Conservation (phyloP, 495 filamentous ascomycete species). For the Penicillium antarcticum region DNA sequence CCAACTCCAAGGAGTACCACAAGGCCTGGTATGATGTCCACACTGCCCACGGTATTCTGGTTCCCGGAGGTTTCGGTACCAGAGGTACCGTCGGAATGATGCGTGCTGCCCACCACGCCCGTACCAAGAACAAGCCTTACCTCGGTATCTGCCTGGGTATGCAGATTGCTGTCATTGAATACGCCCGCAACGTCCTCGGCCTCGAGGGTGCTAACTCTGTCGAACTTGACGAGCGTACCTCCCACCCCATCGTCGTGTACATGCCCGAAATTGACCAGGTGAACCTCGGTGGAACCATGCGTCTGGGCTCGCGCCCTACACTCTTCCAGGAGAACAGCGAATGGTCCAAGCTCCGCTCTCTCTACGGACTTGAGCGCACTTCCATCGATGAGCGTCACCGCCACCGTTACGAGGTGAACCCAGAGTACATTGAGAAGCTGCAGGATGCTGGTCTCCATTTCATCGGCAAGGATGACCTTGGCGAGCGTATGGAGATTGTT, state of each 20-base stretch:
- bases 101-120: slow-evolving; percentile 74
- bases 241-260: slow-evolving; percentile 69
- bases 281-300: slow-evolving; percentile 87
- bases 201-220: slow-evolving; percentile 58
- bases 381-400: slow-evolving; percentile 49
- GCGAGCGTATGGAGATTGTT: slow-evolving; percentile 86
- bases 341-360: slow-evolving; percentile 70
- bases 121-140: slow-evolving; percentile 75
- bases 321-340: slow-evolving; percentile 74
- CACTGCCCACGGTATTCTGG: slow-evolving; percentile 60
- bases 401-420: slow-evolving; percentile 47
- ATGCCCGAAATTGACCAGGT: slow-evolving; percentile 85
- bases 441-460: slow-evolving; percentile 34
- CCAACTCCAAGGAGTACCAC: slow-evolving; percentile 71
- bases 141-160: slow-evolving; percentile 93
- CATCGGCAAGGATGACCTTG: slow-evolving; percentile 73
- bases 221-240: slow-evolving; percentile 58
- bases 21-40: slow-evolving; percentile 82
- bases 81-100: slow-evolving; percentile 90
- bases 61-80: slow-evolving; percentile 75
- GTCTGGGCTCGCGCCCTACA: slow-evolving; percentile 72
- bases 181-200: slow-evolving; percentile 68
- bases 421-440: slow-evolving; percentile 32
- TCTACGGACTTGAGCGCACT: slow-evolving; percentile 57
- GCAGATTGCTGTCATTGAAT: slow-evolving; percentile 92